Evolutionary conservation across 768 basidiomycete genomes (phyloP), one percentile per base, ranked within the genome.

Genomic region (Gloeopeniophorella convolvens): DNA sequence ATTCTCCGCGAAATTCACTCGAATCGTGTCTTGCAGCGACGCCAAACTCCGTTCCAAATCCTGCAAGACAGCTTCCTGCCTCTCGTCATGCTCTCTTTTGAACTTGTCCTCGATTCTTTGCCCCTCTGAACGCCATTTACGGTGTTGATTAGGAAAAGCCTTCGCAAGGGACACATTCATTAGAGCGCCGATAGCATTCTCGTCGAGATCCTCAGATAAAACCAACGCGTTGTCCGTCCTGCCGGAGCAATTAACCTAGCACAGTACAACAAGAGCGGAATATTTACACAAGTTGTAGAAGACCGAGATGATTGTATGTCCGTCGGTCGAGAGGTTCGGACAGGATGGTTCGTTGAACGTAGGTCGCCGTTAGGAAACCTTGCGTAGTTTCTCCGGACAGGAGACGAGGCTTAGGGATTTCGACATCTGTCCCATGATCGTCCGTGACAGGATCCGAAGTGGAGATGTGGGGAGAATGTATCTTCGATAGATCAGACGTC

Each of bases 371-470:
- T n/a, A 60, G 26, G 18, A 62, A 28, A 3, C 50, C 61, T 37
- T 62, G 61, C 21, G 31, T 12, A 2, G 45, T 49, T 41, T 62
- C 61, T 1, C 61, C 61, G 5, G 24, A 13, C 6, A 59, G 26
- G 23, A 53, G 31, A n/a, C 31, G 26, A 31, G 34, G 32, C 4
- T 24, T 2, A 7, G 41, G 16, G 8, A 21, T 31, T 10, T 20
- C 23, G 3, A 31, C 28, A 23, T 47, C 41, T 13, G 21, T 11
- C 16, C 28, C 0, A n/a, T n/a, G 50, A 8, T 18, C 37, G 27
- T 23, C 26, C 2, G n/a, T 26, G 23, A 45, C 36, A 31, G 28
- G 1, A 11, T 3, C 15, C 9, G 23, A 34, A 27, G 1, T 31
- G 3, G 45, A 50, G 9, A 40, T 21, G 12, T 24, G 24, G 9